Percentiles rank a stretch among this genome's conserved stretches.
Conservation (phyloP, 2,329 filamentous ascomycete species). For the Colletotrichum paranaense region DNA sequence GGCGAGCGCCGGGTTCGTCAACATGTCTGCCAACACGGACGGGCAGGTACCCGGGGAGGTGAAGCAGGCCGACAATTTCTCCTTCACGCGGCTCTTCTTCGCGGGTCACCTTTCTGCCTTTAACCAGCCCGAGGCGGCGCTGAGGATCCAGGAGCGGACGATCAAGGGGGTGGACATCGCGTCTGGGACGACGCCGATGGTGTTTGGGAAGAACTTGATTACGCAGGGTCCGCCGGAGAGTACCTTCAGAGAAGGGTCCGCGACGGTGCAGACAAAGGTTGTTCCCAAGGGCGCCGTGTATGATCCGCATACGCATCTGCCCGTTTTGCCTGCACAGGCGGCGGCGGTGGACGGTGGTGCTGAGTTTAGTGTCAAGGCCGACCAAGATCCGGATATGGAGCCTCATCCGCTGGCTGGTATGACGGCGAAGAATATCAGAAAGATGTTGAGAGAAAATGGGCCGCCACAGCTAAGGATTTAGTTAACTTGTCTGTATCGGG, state of each 20-base stretch:
- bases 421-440: conserved; percentile 7
- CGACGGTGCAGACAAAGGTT: conserved; percentile 1
- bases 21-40: conserved; percentile 14
- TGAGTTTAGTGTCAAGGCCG: neutral
- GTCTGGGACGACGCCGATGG: conserved; percentile 6
- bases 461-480: neutral
- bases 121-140: conserved; percentile 19
- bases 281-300: neutral
- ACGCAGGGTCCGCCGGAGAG: conserved; percentile 5
- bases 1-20: conserved; percentile 14
- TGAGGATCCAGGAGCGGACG: conserved; percentile 12
- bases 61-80: conserved; percentile 22
- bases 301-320: conserved; percentile 15
- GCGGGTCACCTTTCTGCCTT: conserved; percentile 19
- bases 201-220: conserved; percentile 1
- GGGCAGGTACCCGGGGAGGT: conserved; percentile 23
- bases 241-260: neutral
- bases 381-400: neutral
- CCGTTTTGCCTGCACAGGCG: neutral
- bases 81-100: conserved; percentile 10
- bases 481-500: neutral
- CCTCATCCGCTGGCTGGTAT: neutral
- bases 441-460: conserved; percentile 3
- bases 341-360: neutral
- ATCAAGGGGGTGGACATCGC: conserved; percentile 26